Conservation (phyloP, 805 yeast genomes). For the Metschnikowia kunwiensis region DNA sequence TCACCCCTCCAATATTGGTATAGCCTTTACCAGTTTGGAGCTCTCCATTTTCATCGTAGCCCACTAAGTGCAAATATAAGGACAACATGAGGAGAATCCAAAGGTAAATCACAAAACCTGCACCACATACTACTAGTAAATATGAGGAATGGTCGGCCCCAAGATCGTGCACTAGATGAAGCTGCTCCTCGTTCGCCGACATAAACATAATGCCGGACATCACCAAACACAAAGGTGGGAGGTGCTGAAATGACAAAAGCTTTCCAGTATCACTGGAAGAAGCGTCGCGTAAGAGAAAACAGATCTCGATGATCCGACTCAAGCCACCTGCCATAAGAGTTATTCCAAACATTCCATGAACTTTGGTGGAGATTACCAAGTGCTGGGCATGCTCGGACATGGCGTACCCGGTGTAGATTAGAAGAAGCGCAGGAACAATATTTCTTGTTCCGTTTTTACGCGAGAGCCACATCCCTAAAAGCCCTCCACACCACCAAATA, state of each 20-base stretch:
- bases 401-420: conserved; percentile 89
- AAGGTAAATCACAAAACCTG: conserved; percentile 67
- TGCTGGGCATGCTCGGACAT: conserved; percentile 89
- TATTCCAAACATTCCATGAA: conserved; percentile 83
- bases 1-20: conserved; percentile 17
- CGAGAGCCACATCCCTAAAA: conserved; percentile 76
- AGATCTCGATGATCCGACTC: conserved; percentile 72
- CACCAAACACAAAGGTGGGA: conserved; percentile 79
- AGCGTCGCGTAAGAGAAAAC: conserved; percentile 68
- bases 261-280: conserved; percentile 38
- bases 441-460: conserved; percentile 46
- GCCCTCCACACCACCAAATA: conserved; percentile 94
- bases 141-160: conserved; percentile 87
- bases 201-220: conserved; percentile 80
- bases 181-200: conserved; percentile 92
- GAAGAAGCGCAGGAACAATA: conserved; percentile 71
- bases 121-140: conserved; percentile 64
- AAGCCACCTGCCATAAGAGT: conserved; percentile 77
- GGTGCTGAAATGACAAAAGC: conserved; percentile 72
- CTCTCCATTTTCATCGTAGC: conserved; percentile 42
- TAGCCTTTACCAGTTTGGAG: conserved; percentile 17
- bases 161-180: conserved; percentile 62
- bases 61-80: conserved; percentile 49
- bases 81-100: conserved; percentile 62
- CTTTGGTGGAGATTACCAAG: conserved; percentile 73